A percentile compares a stretch with the other conserved stretches of the same genome.
These are phyloP conservation scores for Nemania sp. DNA, from an alignment of 2,329 filamentous ascomycete genomes.

Conservation along the genomic window DNA sequence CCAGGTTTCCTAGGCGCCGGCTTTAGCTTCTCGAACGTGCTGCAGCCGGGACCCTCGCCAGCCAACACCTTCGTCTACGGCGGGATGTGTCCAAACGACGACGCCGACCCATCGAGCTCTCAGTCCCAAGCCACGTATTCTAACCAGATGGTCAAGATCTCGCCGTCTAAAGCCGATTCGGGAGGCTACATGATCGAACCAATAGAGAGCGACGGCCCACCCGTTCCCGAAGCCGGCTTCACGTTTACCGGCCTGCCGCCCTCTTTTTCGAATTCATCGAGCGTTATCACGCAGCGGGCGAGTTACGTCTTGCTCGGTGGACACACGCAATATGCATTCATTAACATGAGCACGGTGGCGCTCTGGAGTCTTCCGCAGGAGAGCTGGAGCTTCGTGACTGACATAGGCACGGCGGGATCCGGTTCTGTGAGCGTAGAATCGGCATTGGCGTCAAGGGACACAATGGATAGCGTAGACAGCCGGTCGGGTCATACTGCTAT, in stretches of 20 bases:
- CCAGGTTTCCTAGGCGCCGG: conserved; percentile 58
- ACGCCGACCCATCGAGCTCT: conserved; percentile 56
- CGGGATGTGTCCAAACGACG: conserved; percentile 78
- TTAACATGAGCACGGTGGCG: conserved; percentile 92
- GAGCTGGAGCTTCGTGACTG: conserved; percentile 77
- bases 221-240: conserved; percentile 84
- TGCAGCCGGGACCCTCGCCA: conserved; percentile 55
- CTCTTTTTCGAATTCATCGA: conserved; percentile 69
- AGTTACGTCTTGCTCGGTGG: conserved; percentile 83
- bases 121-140: conserved; percentile 75
- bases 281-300: conserved; percentile 69
- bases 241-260: conserved; percentile 74
- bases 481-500: conserved; percentile 88
- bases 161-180: conserved; percentile 46
- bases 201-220: conserved; percentile 58
- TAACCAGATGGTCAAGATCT: conserved; percentile 73
- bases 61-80: conserved; percentile 76
- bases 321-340: conserved; percentile 79
- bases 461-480: conserved; percentile 63
- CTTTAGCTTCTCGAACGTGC: conserved; percentile 68
- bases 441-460: conserved; percentile 52
- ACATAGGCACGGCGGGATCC: conserved; percentile 53
- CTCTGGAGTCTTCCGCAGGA: conserved; percentile 85
- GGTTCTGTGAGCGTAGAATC: conserved; percentile 57
- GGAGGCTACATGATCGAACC: conserved; percentile 43